Base-by-base conservation (phyloP, 441 rosid genomes). In the Isatis lusitanica region DNA sequence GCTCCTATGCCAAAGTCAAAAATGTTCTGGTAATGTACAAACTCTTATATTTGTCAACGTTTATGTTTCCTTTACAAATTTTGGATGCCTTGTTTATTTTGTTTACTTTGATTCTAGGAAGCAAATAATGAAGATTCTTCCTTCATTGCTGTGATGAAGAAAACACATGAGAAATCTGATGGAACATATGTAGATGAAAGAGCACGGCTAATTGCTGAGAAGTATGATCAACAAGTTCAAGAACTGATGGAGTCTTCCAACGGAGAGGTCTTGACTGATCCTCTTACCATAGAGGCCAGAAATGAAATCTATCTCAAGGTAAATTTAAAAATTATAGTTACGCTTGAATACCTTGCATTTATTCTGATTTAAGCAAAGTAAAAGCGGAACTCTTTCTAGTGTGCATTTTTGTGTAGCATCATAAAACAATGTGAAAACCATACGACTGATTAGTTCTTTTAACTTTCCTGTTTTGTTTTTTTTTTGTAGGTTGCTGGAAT, bases 91-190 rank as follows among this genome's bases (percentile, higher is more conserved):
- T 30, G 3, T 36, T 36, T 8, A 8, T 21, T 18, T 18, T 50
- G 55, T 50, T 50, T 4, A 5, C 9, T 50, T 18, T 36, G 40
- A 15, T n/a, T 3, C 3, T 6, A 66, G 51, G 17, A 52, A 16
- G 28, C 62, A 15, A 67, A 52, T 0, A 66, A 66, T 15, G 71
- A 66, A 52, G 39, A 66, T 7, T 66, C 39, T 24, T 52, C 50
- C 1, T 52, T 39, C 16, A 39, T 52, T 53, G 71, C 3, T 26
- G 40, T 52, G 30, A 9, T 53, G 51, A 67, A 15, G 12, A 53
- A 4, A 15, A 47, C 24, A 4, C 17, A 63, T 5, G 11, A 63
- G 11, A 63, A 46, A 3, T 15, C 9, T 26, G 61, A 68, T 11
- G 30, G 63, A 8, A 15, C 9, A 7, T 55, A 9, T 40, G 52